A percentile compares a stretch with the other conserved stretches of the same genome.
These are phyloP conservation scores for Nothophaeocryptopus gaeumannii DNA, from an alignment of 2,329 filamentous ascomycete genomes.

Conservation along the genomic window DNA sequence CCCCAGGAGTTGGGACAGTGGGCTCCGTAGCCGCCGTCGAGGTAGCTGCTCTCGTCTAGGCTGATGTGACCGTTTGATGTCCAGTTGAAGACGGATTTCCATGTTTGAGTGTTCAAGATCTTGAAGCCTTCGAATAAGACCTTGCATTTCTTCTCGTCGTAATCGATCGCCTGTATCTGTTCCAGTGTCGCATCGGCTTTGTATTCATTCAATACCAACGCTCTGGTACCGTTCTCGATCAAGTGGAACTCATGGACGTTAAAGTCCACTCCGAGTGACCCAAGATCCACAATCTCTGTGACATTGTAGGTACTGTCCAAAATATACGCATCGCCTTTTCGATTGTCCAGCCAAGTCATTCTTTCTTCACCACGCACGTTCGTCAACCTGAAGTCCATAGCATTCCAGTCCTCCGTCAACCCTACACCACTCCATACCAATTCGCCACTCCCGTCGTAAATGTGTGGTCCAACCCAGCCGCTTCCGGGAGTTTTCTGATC, in stretches of 20 bases:
- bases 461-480: slow-evolving; percentile 18
- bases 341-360: too few relatives aligned
- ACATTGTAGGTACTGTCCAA: slow-evolving; percentile 2
- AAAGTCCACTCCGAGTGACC: slow-evolving; percentile 2
- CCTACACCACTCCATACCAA: slow-evolving; percentile 22
- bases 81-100: slow-evolving; percentile 37
- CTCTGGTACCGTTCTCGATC: slow-evolving; percentile 33
- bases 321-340: neutral
- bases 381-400: slow-evolving; percentile 13
- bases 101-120: slow-evolving; percentile 36
- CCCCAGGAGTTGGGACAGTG: slow-evolving; percentile 13
- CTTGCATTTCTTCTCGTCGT: too few relatives aligned
- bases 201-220: slow-evolving; percentile 21
- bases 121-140: slow-evolving; percentile 11
- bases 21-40: neutral
- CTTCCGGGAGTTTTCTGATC: slow-evolving; percentile 6
- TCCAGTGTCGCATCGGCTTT: slow-evolving; percentile 3
- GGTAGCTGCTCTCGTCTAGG: slow-evolving; percentile 31
- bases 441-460: slow-evolving; percentile 21
- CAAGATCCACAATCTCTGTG: neutral
- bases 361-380: too few relatives aligned
- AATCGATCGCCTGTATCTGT: neutral
- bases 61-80: slow-evolving; percentile 29
- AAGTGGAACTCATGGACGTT: slow-evolving; percentile 42
- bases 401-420: slow-evolving; percentile 12